phyloP scores from a whole-genome alignment of 2,329 filamentous ascomycete genomes.

The Exserohilum turcica region DNA sequence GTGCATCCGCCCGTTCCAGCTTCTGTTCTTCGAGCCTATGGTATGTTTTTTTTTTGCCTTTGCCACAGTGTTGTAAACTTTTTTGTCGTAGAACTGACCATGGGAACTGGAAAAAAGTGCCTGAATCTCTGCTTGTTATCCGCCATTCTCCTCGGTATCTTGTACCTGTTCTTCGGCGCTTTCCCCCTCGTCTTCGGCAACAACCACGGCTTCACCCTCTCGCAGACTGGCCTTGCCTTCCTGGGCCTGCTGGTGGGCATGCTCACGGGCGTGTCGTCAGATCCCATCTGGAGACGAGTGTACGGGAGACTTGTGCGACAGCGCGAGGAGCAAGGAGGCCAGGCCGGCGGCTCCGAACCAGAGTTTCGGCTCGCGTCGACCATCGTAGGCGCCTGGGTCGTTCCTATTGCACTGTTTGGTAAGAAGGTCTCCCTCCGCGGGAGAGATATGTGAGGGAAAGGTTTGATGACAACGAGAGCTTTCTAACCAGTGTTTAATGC shows the following conservation, averaged over 20 bases:
- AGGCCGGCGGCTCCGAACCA: slow-evolving; percentile 70
- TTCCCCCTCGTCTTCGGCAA: slow-evolving; percentile 79
- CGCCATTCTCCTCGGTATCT: slow-evolving; percentile 81
- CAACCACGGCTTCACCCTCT: slow-evolving; percentile 76
- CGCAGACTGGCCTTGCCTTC: slow-evolving; percentile 81
- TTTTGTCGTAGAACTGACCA: slow-evolving; percentile 38
- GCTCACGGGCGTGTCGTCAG: slow-evolving; percentile 64
- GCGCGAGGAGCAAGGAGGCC: slow-evolving; percentile 58
- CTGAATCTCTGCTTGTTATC: slow-evolving; percentile 80
- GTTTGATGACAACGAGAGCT: slow-evolving; percentile 23
- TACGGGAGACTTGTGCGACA: slow-evolving; percentile 63
- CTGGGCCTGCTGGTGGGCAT: slow-evolving; percentile 69
- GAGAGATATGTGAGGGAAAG: slow-evolving; percentile 19
- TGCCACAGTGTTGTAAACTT: slow-evolving; percentile 14
- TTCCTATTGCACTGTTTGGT: slow-evolving; percentile 82
- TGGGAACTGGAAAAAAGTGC: slow-evolving; percentile 50
- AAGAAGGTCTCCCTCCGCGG: slow-evolving; percentile 41
- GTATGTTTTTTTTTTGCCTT: slow-evolving; percentile 27
- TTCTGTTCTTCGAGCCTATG: slow-evolving; percentile 84
- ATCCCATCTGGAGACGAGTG: slow-evolving; percentile 69
- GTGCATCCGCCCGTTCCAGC: slow-evolving; percentile 71
- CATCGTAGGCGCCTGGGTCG: slow-evolving; percentile 70
- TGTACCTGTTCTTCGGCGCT: slow-evolving; percentile 91
- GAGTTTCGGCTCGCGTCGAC: slow-evolving; percentile 81
- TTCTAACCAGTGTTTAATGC: slow-evolving; percentile 39